A percentile compares a stretch with the other conserved stretches of the same genome.
Conservation (phyloP, 257 asterid species). For the Sherardia arvensis region DNA sequence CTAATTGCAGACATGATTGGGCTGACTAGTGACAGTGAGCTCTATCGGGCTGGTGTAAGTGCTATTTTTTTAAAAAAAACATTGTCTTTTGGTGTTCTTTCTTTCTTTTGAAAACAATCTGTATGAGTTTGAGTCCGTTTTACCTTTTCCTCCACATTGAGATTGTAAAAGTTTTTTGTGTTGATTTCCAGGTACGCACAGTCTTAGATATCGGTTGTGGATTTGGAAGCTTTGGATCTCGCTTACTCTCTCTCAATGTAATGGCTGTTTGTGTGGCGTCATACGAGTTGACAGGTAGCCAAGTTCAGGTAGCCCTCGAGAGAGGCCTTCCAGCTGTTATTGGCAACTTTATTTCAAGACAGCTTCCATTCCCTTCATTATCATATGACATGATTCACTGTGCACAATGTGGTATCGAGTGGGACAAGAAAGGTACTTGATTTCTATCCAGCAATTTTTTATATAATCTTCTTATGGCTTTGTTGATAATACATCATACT, state of each 20-base stretch:
- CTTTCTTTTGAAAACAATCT: not conserved
- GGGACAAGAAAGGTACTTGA: slow-evolving; percentile 81
- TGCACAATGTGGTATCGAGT: slow-evolving; percentile 82
- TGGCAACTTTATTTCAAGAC: slow-evolving; percentile 70
- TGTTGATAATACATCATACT: slow-evolving; percentile 11
- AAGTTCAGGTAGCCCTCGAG: slow-evolving; percentile 93
- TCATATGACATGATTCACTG: slow-evolving; percentile 98
- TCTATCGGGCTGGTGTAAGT: slow-evolving; percentile 83
- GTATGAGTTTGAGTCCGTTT: not conserved
- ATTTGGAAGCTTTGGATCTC: slow-evolving; percentile 95
- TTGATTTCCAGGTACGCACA: slow-evolving; percentile 59
- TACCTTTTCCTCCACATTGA: not conserved
- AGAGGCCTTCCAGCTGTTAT: slow-evolving; percentile 98
- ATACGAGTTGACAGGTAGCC: slow-evolving; percentile 93
- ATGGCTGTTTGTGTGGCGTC: slow-evolving; percentile 95
- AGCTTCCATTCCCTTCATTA: slow-evolving; percentile 86
- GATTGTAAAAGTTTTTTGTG: not conserved
- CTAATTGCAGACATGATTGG: slow-evolving; percentile 94
- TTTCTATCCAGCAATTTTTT: not conserved
- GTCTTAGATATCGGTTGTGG: slow-evolving; percentile 97
- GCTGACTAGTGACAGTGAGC: slow-evolving; percentile 71
- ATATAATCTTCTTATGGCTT: not conserved
- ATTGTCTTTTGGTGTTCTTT: not conserved
- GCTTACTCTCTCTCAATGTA: slow-evolving; percentile 72
- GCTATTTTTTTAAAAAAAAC: no score